These are phyloP conservation scores for Gnaphalium uliginosum DNA, from an alignment of 129 eudicot genomes.

Conservation along the genomic window DNA sequence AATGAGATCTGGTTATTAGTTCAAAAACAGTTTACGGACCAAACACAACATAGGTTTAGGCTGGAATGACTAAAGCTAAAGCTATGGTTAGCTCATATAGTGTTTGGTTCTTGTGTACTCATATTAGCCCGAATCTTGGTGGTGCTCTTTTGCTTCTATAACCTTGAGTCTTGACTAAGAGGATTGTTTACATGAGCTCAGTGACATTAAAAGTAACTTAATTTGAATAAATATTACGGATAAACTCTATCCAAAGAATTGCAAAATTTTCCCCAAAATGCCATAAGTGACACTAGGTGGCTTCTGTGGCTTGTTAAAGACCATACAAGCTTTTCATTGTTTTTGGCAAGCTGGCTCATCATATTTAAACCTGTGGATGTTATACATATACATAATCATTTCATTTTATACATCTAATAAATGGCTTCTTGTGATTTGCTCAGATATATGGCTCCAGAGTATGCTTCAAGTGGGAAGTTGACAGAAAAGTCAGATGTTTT, in stretches of 20 bases:
- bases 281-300: too few species aligned
- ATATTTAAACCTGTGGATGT: background rate
- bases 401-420: conserved; percentile 11
- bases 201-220: too few species aligned
- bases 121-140: background rate
- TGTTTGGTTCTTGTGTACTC: background rate
- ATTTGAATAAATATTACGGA: too few species aligned
- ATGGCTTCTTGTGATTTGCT: conserved; percentile 17
- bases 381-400: background rate
- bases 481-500: conserved; percentile 89
- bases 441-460: conserved; percentile 98
- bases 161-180: background rate
- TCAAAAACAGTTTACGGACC: background rate
- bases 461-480: conserved; percentile 90
- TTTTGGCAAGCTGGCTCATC: too few species aligned
- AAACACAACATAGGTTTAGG: background rate
- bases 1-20: background rate
- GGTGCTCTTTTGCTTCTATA: background rate
- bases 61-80: background rate
- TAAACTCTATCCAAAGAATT: too few species aligned
- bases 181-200: too few species aligned
- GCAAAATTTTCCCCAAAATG: too few species aligned
- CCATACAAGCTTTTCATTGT: too few species aligned
- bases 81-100: background rate
- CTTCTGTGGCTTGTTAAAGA: too few species aligned